These are phyloP conservation scores for Phycomyces blakesleeanus DNA, from an alignment of 192 early-diverging fungal species.

Conservation along the genomic window DNA sequence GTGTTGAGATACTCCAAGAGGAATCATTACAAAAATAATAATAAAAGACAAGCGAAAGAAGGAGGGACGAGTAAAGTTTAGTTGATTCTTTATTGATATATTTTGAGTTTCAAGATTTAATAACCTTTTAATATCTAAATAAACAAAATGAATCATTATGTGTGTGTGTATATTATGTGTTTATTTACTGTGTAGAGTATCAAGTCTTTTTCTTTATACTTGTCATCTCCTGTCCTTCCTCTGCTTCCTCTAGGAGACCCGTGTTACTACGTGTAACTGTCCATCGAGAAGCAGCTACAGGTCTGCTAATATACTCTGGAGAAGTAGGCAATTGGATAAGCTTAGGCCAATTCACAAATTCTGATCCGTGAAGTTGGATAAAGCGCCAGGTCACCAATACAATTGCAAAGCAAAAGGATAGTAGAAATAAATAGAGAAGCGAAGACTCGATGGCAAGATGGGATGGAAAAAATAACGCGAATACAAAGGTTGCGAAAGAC, in stretches of 20 bases:
- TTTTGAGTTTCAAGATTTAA: no score
- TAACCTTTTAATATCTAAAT: no score
- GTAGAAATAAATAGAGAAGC: slow-evolving; percentile 20
- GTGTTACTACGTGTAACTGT: slow-evolving; percentile 8
- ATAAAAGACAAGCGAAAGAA: not conserved
- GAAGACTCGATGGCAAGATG: slow-evolving; percentile 15
- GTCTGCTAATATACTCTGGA: not conserved
- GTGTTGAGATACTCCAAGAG: slow-evolving; percentile 13
- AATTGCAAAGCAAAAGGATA: slow-evolving; percentile 39
- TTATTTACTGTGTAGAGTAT: not conserved
- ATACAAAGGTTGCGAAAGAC: slow-evolving; percentile 12
- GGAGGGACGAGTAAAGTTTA: not conserved
- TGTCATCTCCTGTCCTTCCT: slow-evolving; percentile 21
- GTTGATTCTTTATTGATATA: no score
- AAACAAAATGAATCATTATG: no score
- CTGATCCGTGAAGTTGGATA: slow-evolving; percentile 40
- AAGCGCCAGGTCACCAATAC: slow-evolving; percentile 29
- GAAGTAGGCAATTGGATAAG: slow-evolving; percentile 26
- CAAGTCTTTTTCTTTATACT: slow-evolving; percentile 27
- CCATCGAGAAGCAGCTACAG: not conserved
- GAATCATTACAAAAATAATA: no score
- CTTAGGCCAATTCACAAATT: slow-evolving; percentile 52
- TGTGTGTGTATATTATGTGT: no score
- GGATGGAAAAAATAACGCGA: slow-evolving; percentile 40
- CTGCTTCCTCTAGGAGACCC: slow-evolving; percentile 13